Evolutionary conservation across 176 grass and related monocot species (phyloP).

Genomic region (Aechmea fasciata): DNA sequence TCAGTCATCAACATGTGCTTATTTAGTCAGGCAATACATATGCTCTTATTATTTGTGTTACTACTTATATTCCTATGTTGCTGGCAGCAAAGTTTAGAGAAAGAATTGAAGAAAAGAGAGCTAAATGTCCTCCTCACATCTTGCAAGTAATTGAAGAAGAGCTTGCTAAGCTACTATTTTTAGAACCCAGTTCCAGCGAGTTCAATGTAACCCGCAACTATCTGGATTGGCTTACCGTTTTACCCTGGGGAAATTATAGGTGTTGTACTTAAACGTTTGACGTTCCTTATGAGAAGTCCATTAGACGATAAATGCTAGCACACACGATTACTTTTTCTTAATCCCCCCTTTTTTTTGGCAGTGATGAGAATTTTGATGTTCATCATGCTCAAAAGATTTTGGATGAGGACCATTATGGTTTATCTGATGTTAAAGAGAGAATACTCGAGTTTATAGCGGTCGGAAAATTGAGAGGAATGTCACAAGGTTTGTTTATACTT

Average conservation of each 20-base stretch:
- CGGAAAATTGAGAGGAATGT: slow-evolving; percentile 88
- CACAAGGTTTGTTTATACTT: slow-evolving; percentile 52
- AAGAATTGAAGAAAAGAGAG: slow-evolving; percentile 86
- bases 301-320: no score
- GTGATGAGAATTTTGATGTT: slow-evolving; percentile 93
- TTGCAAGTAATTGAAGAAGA: slow-evolving; percentile 99
- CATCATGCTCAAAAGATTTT: slow-evolving; percentile 90
- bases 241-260: slow-evolving; percentile 99
- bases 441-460: slow-evolving; percentile 99
- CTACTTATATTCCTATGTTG: slow-evolving; percentile 12
- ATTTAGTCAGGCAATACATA: neutral
- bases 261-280: slow-evolving; percentile 8
- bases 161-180: slow-evolving; percentile 75
- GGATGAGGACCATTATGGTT: slow-evolving; percentile 98
- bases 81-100: slow-evolving; percentile 83
- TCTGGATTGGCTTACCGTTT: slow-evolving; percentile 92
- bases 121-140: slow-evolving; percentile 82
- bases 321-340: neutral
- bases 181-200: slow-evolving; percentile 95
- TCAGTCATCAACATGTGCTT: slow-evolving; percentile 39
- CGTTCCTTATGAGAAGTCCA: neutral
- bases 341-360: slow-evolving; percentile 27
- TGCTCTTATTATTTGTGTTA: neutral
- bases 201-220: slow-evolving; percentile 98
- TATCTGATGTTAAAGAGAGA: slow-evolving; percentile 96